These are phyloP conservation scores for Dendrobium chrysotoxum DNA, from an alignment of 106 monocot genomes.

Conservation along the genomic window DNA sequence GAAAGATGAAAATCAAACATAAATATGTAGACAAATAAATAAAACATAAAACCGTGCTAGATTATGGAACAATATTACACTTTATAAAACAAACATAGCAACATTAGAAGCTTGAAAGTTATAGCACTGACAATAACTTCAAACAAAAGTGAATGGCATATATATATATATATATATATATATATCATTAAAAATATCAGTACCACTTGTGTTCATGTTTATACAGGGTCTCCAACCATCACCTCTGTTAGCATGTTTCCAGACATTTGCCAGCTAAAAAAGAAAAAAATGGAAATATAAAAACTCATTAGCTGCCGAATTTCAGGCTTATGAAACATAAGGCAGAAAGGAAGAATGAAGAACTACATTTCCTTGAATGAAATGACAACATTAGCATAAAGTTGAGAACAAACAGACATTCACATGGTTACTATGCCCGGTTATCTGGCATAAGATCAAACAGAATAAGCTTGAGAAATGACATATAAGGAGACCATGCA, in stretches of 20 bases:
- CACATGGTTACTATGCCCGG: neutral
- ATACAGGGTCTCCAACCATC: constrained; percentile 81
- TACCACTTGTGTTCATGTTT: constrained; percentile 49
- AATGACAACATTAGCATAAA: neutral
- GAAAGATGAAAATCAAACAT: neutral
- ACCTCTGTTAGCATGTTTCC: constrained; percentile 74
- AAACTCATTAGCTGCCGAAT: neutral
- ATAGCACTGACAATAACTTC: neutral
- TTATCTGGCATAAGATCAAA: neutral
- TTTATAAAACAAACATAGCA: neutral
- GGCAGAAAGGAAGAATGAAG: neutral
- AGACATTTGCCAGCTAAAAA: constrained; percentile 70
- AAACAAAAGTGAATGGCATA: neutral
- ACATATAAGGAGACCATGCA: neutral
- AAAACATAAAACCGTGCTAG: neutral
- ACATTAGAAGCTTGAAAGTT: neutral
- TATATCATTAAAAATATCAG: neutral
- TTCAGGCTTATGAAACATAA: neutral
- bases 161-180: neutral
- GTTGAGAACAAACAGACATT: neutral
- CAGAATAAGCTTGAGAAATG: neutral
- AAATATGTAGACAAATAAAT: neutral
- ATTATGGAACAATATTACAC: neutral
- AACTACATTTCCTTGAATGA: no score
- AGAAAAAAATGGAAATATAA: constrained; percentile 14